Evolutionary conservation across 208 protist genomes (phyloP).

Genomic region (Leishmania major): DNA sequence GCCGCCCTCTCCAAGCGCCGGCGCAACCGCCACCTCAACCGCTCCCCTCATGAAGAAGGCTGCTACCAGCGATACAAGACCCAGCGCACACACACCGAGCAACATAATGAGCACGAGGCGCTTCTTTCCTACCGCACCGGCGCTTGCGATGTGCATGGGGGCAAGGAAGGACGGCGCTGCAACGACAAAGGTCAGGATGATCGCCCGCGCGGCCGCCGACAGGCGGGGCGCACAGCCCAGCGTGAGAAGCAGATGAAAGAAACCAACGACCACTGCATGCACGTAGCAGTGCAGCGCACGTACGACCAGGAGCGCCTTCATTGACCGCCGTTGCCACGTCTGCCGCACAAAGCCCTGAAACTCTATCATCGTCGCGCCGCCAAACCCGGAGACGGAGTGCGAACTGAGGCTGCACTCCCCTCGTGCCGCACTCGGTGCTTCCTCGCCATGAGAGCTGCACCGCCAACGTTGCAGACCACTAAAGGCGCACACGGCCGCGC

Average conservation of each 20-base stretch:
- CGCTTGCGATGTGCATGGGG: neutral
- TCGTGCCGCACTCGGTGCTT: neutral
- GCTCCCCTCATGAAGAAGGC: slow-evolving; percentile 18
- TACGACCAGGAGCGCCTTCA: slow-evolving; percentile 49
- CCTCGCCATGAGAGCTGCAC: neutral
- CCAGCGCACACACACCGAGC: neutral
- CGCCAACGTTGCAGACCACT: slow-evolving; percentile 7
- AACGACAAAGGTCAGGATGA: slow-evolving; percentile 12
- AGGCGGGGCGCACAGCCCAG: slow-evolving; percentile 18
- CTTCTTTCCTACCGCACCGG: slow-evolving; percentile 12
- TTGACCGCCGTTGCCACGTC: slow-evolving; percentile 50
- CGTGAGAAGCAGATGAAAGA: slow-evolving; percentile 20
- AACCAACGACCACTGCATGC: neutral
- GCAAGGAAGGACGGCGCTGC: slow-evolving; percentile 16
- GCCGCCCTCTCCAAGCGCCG: neutral
- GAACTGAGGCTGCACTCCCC: neutral
- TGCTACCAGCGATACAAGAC: slow-evolving; percentile 7
- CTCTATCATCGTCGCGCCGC: neutral
- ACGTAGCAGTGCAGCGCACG: slow-evolving; percentile 36
- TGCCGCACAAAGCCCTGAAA: slow-evolving; percentile 47
- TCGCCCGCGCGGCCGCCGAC: slow-evolving; percentile 5
- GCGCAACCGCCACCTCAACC: neutral
- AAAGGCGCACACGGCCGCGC: neutral
- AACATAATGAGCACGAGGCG: neutral
- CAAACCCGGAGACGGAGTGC: neutral